Percentiles rank a stretch among this genome's conserved stretches.
phyloP scores from a whole-genome alignment of 2,329 filamentous ascomycete species.

The Penicillium verrucosum region DNA sequence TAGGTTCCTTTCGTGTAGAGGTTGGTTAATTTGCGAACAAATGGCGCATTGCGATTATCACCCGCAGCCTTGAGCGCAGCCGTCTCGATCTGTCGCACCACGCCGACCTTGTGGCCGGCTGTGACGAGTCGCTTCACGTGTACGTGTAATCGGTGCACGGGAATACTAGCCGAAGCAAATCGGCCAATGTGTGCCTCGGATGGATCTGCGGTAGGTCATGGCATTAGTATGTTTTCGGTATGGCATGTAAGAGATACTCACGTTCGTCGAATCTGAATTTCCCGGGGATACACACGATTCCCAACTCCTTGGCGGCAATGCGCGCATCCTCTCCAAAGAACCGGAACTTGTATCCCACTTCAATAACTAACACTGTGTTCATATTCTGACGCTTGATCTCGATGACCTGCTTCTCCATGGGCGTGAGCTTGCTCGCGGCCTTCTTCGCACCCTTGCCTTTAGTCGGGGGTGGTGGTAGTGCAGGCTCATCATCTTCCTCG shows the following conservation, averaged over 20 bases:
- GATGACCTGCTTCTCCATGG: conserved; percentile 88
- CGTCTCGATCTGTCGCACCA: conserved; percentile 91
- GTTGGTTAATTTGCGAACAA: conserved; percentile 88
- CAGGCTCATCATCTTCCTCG: conserved; percentile 51
- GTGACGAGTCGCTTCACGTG: conserved; percentile 90
- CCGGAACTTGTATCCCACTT: conserved; percentile 96
- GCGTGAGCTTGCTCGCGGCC: conserved; percentile 78
- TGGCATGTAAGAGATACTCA: conserved; percentile 38
- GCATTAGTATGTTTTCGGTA: conserved; percentile 18
- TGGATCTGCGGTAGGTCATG: conserved; percentile 51
- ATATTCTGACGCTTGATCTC: conserved; percentile 90
- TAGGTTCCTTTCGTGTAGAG: conserved; percentile 98
- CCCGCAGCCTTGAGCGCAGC: conserved; percentile 93
- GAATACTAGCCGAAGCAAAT: conserved; percentile 94
- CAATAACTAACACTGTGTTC: conserved; percentile 85
- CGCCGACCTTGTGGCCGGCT: conserved; percentile 92
- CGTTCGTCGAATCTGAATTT: conserved; percentile 92
- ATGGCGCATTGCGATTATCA: conserved; percentile 89
- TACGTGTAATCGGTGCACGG: conserved; percentile 83
- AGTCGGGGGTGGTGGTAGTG: conserved; percentile 42
- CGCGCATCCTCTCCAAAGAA: conserved; percentile 96
- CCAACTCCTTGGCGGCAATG: conserved; percentile 80
- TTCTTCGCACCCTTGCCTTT: conserved; percentile 62
- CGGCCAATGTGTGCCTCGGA: conserved; percentile 89
- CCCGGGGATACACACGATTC: conserved; percentile 94